Conservation (phyloP, 192 early-diverging fungal genomes). For the Entomortierella chlamydospora region DNA sequence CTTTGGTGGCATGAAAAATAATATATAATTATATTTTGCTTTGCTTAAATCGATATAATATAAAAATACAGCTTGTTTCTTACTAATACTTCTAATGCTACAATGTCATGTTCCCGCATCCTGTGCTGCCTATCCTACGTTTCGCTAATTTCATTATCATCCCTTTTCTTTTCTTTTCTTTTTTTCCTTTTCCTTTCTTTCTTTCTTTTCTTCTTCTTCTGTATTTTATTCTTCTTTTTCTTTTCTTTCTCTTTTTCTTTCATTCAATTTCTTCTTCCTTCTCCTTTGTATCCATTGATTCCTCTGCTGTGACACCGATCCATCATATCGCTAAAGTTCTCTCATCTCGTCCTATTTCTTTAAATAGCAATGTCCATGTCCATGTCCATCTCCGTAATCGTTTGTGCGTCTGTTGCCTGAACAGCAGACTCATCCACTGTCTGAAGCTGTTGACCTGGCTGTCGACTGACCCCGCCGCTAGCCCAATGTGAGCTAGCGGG, state of each 20-base stretch:
- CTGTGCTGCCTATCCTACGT: no score
- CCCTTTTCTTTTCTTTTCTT: background rate
- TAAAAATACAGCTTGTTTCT: no score
- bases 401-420: no score
- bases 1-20: no score
- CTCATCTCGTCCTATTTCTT: no score
- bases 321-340: no score
- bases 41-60: no score
- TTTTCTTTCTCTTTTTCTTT: no score
- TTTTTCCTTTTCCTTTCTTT: constrained; percentile 5
- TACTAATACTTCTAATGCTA: no score
- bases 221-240: constrained; percentile 6
- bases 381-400: constrained; percentile 46
- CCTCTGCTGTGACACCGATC: no score
- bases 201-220: background rate
- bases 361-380: constrained; percentile 29
- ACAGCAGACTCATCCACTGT: constrained; percentile 4
- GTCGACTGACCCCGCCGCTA: constrained; percentile 24
- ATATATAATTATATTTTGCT: no score
- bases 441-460: constrained; percentile 1
- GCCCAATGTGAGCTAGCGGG: constrained; percentile 43
- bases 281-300: background rate
- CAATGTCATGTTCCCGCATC: no score
- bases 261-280: background rate
- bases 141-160: background rate